Evolutionary conservation across 495 filamentous ascomycete genomes (phyloP).

Genomic region (Penicillium nucicola): DNA sequence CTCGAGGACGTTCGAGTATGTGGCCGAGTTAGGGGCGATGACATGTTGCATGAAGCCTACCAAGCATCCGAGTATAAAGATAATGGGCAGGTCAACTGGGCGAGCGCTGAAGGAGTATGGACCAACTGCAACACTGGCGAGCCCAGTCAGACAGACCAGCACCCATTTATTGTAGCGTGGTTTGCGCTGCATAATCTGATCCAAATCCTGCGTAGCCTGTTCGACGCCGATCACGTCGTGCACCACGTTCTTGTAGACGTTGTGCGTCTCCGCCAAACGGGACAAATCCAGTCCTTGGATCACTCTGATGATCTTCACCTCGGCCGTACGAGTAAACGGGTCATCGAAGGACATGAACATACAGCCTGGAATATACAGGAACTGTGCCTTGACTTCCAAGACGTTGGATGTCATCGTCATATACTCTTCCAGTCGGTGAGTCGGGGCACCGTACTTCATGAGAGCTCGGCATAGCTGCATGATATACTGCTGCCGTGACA

Average conservation of each 20-base stretch:
- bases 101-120: slow-evolving; percentile 88
- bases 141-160: slow-evolving; percentile 72
- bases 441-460: slow-evolving; percentile 81
- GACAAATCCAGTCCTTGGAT: slow-evolving; percentile 80
- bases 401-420: slow-evolving; percentile 88
- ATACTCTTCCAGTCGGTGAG: slow-evolving; percentile 77
- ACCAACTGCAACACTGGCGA: slow-evolving; percentile 73
- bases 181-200: slow-evolving; percentile 62
- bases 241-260: slow-evolving; percentile 90
- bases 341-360: slow-evolving; percentile 98
- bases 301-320: slow-evolving; percentile 82
- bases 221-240: slow-evolving; percentile 85
- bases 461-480: slow-evolving; percentile 82
- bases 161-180: slow-evolving; percentile 70
- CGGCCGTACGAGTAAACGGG: slow-evolving; percentile 80
- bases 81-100: slow-evolving; percentile 82
- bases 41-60: slow-evolving; percentile 82
- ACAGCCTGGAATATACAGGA: slow-evolving; percentile 86
- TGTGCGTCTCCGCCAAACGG: slow-evolving; percentile 78
- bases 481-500: slow-evolving; percentile 81
- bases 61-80: slow-evolving; percentile 77
- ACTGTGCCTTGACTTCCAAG: slow-evolving; percentile 85
- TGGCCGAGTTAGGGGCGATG: slow-evolving; percentile 71
- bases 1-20: slow-evolving; percentile 85
- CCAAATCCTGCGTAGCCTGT: slow-evolving; percentile 70